Conservation (phyloP, 2,329 filamentous ascomycete genomes). For the Fusarium mangiferae region DNA sequence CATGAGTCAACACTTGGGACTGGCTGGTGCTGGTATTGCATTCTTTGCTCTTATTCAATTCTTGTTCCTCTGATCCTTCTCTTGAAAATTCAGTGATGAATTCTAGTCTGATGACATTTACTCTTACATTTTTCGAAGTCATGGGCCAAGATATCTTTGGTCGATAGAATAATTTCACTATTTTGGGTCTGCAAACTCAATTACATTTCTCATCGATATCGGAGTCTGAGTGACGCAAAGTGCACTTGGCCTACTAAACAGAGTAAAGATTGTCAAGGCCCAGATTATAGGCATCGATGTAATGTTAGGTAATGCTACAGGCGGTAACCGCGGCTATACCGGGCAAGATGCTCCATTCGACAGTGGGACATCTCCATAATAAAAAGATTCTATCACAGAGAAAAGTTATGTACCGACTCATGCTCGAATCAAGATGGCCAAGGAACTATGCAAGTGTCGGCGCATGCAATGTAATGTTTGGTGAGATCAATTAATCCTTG, state of each 20-base stretch:
- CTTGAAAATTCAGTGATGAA: neutral
- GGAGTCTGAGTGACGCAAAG: neutral
- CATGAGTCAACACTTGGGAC: neutral
- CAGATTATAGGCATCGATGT: neutral
- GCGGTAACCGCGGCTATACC: conserved; percentile 9
- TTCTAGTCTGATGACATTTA: neutral
- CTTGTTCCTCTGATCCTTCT: neutral
- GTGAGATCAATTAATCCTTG: conserved; percentile 9
- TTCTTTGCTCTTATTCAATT: neutral
- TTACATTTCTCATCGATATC: neutral
- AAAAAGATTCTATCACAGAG: neutral
- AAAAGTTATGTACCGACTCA: neutral
- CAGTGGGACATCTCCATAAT: conserved; percentile 17
- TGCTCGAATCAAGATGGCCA: neutral
- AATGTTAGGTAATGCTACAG: neutral
- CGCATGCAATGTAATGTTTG: neutral
- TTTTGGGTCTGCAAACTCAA: neutral
- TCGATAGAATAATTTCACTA: neutral
- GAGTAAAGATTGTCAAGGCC: neutral
- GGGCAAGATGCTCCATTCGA: neutral
- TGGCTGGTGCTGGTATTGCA: neutral
- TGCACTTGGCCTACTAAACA: neutral
- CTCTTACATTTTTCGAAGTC: neutral
- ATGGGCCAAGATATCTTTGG: neutral
- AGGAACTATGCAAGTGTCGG: neutral